A percentile compares a stretch with the other conserved stretches of the same genome.
Conservation (phyloP, 768 basidiomycete genomes). For the Collybia sordida region DNA sequence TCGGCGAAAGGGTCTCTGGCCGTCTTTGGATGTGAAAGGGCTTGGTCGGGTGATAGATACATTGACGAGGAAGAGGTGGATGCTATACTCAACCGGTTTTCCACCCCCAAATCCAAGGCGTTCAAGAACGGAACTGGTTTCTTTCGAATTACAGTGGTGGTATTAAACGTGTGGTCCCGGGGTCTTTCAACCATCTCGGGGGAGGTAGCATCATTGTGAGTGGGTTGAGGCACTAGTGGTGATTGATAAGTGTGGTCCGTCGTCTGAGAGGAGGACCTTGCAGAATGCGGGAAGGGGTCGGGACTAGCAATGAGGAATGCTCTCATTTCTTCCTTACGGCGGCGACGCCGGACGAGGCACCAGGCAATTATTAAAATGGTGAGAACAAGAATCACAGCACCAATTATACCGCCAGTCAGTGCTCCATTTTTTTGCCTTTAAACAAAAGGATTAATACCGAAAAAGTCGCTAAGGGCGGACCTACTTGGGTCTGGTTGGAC, state of each 20-base stretch:
- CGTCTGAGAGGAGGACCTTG: neutral
- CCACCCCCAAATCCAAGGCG: neutral
- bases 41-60: constrained; percentile 3
- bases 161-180: neutral
- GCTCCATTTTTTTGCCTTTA: constrained; percentile 5
- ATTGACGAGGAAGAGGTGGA: neutral
- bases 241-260: neutral
- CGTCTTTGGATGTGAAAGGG: neutral
- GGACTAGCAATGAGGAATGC: constrained; percentile 6
- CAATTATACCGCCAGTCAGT: constrained; percentile 15
- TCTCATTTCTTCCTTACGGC: constrained; percentile 10
- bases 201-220: neutral
- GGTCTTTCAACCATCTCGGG: constrained; percentile 5
- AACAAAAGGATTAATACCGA: neutral
- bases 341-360: constrained; percentile 15
- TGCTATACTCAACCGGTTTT: neutral
- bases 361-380: constrained; percentile 9
- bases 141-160: constrained; percentile 6
- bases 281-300: constrained; percentile 6
- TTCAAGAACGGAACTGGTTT: constrained; percentile 17
- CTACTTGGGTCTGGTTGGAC: constrained; percentile 5
- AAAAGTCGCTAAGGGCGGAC: neutral
- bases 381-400: constrained; percentile 15
- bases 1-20: constrained; percentile 15
- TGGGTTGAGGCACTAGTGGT: neutral